Base-by-base conservation (phyloP, 257 asterid species). In the Nicotiana attenuata region DNA sequence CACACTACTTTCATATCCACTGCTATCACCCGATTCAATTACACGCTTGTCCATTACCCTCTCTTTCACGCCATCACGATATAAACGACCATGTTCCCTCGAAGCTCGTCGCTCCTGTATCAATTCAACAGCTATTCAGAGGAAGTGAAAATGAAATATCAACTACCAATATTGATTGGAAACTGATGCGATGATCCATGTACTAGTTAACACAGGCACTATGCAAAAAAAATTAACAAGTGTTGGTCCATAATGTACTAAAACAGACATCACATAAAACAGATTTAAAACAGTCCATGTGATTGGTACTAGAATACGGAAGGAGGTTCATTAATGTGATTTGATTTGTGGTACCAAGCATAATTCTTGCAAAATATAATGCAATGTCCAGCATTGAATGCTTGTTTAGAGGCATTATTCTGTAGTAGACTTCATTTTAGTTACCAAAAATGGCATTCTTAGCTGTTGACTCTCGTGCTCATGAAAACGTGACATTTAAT, bases 1-100 rank as follows among this genome's bases (percentile, higher is more conserved):
- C 55, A 86, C 90, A 28, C 94, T 86, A 86, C 97, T 95, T 82
- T 93, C 99, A 17, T 93, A 95, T 76, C 97, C 98, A 56, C 97
- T 92, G 69, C 97, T 93, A 67, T 95, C 99, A 14, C 97, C 98
- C 0, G 93, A 90, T 80, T 95, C 98, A 9, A 64, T 75, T 75
- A 86, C 20, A 52, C 85, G 87, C 75, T 86, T 94, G 80, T 89
- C 97, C 82, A 63, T 80, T 15, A 84, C 19, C 82, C 85, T 86
- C 38, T 88, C 92, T 76, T 87, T 89, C 80, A 24, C 66, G 38
- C 84, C 84, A 60, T 89, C 91, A 17, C 83, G 92, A 55, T 81
- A 80, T 41, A 87, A 61, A 56, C 86, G 90, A 15, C 85, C 86
- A 1, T 83, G 82, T 35, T 91, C 94, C 86, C 84, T 82, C 80